These are phyloP conservation scores for Trichosporon sp. DNA, from an alignment of 1,284 basidiomycete species.

Conservation along the genomic window DNA sequence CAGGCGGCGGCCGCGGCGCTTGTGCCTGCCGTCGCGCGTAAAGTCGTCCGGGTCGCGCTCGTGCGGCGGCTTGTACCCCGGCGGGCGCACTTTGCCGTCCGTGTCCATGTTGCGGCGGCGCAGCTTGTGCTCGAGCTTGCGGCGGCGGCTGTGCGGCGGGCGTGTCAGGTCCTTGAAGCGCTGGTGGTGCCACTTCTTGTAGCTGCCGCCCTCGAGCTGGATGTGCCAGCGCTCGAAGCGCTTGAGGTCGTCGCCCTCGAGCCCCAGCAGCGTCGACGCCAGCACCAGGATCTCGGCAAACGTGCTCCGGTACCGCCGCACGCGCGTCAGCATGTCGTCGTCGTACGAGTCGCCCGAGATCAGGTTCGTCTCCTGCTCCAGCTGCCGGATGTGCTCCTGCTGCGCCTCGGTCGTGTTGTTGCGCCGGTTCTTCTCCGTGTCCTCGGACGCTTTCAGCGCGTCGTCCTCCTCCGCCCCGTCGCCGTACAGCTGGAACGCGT, in stretches of 20 bases:
- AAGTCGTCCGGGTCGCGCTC: neutral
- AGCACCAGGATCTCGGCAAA: conserved; percentile 49
- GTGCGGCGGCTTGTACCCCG: neutral
- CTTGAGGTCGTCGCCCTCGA: conserved; percentile 44
- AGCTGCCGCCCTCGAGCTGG: neutral
- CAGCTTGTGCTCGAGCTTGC: neutral
- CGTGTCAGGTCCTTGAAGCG: neutral
- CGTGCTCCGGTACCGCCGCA: conserved; percentile 41
- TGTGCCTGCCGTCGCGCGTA: neutral
- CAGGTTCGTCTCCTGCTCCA: conserved; percentile 8
- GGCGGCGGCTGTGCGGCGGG: neutral
- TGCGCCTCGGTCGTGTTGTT: neutral
- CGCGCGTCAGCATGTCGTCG: conserved; percentile 31
- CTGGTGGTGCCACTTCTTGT: neutral
- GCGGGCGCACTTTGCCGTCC: neutral
- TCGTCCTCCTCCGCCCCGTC: neutral
- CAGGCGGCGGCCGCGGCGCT: neutral
- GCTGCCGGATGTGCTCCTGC: neutral
- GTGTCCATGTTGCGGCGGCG: neutral
- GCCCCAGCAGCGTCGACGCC: conserved; percentile 41
- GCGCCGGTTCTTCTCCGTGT: conserved; percentile 3
- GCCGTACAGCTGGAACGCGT: conserved; percentile 20
- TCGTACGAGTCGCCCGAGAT: conserved; percentile 6
- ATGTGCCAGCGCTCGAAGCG: conserved; percentile 40
- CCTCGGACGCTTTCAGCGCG: neutral